A percentile compares a stretch with the other conserved stretches of the same genome.
Conservation (phyloP, 2,329 filamentous ascomycete genomes). For the Arthrobotrys conoides region DNA sequence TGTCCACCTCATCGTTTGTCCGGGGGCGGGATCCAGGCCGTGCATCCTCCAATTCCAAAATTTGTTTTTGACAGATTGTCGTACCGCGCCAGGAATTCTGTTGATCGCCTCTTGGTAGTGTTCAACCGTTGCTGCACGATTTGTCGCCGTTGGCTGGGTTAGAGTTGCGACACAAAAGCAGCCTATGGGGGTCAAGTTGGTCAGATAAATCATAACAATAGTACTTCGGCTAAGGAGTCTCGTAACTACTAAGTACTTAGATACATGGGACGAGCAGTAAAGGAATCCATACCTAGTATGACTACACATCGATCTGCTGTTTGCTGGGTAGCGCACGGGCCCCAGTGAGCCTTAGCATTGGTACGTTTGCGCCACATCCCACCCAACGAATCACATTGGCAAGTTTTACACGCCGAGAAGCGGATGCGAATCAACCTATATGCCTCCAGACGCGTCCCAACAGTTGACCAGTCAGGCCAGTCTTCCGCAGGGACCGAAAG, state of each 20-base stretch:
- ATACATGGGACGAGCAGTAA: not conserved
- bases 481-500: not conserved
- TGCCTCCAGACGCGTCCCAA: not conserved
- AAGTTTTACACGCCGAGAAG: not conserved
- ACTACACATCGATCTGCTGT: not conserved
- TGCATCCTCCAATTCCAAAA: not conserved
- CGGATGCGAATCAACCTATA: not conserved
- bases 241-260: too few relatives aligned
- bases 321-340: not conserved
- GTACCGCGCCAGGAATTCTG: not conserved
- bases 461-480: not conserved
- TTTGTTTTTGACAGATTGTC: not conserved
- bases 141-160: not conserved
- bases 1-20: not conserved
- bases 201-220: too few relatives aligned
- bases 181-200: not conserved
- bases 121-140: not conserved
- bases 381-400: not conserved
- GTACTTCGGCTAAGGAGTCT: too few relatives aligned
- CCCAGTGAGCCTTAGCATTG: too few relatives aligned
- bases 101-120: not conserved
- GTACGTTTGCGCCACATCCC: too few relatives aligned
- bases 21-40: not conserved
- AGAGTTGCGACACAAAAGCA: not conserved
- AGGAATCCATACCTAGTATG: not conserved